Evolutionary conservation across 441 rosid species (phyloP), one percentile per base, ranked within the genome.

Genomic region (Adansonia madagascariensis): DNA sequence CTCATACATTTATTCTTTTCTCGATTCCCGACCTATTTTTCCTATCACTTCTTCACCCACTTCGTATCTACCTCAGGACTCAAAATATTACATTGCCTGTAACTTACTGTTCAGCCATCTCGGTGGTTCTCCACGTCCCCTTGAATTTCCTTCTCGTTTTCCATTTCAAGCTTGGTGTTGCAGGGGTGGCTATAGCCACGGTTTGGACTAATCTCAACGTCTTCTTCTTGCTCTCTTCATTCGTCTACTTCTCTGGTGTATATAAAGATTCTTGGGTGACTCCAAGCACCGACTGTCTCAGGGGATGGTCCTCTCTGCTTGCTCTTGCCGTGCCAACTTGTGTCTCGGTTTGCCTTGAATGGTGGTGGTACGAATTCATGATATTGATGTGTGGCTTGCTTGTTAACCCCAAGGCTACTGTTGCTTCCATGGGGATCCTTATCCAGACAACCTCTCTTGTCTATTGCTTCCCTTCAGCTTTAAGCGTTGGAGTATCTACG

Each of bases 351-450:
- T 96, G 99, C 80, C 89, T 96, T 12, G 99, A 96, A 77, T 96
- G 99, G 98, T 94, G 99, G 98, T 96, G 99, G 99, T 96, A 96
- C 12, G 99, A 96, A 81, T 81, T 96, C 80, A 96, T 94, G 98
- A 96, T 96, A 86, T 78, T 96, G 82, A 71, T 96, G 39, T 94
- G 94, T 65, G 98, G 98, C 18, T 89, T 96, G 46, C 85, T 96
- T 35, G 81, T 64, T 1, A 91, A 93, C 80, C 99, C 99, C 15
- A 91, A 85, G 82, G 94, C 99, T 15, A 90, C 98, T 55, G 84
- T 96, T 74, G 90, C 99, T 70, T 96, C 99, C 10, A 96, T 94
- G 98, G 99, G 99, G 43, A 91, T 96, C 52, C 87, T 96, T 12
- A 92, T 96, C 66, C 99, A 96, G 79, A 96, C 97, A 0, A 96